These are phyloP conservation scores for Ilyonectria destructans DNA, from an alignment of 2,329 filamentous ascomycete species.

Conservation along the genomic window DNA sequence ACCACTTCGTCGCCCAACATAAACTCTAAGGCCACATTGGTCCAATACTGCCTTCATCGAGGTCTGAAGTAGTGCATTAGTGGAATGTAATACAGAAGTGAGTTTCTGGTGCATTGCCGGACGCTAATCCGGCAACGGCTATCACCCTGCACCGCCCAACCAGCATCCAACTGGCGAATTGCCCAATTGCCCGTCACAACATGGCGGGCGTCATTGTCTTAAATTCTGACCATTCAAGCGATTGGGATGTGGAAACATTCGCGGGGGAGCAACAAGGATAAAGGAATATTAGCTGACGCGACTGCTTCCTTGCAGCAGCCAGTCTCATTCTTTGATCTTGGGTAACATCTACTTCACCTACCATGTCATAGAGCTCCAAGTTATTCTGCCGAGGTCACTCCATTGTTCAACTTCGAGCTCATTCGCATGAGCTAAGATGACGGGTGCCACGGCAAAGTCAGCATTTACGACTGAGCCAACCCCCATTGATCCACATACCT, in stretches of 20 bases:
- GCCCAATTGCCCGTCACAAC: neutral
- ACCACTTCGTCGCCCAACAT: neutral
- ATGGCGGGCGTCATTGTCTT: neutral
- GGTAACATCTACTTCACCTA: neutral
- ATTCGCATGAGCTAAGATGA: neutral
- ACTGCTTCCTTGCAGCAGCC: neutral
- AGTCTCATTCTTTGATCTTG: neutral
- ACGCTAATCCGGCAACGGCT: slow-evolving; percentile 17
- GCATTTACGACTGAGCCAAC: slow-evolving; percentile 42
- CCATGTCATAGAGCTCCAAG: neutral
- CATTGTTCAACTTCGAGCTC: neutral
- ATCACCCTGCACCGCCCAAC: neutral
- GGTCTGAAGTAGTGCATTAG: slow-evolving; percentile 3
- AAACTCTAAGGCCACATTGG: neutral
- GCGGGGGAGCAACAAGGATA: neutral
- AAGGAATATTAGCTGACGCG: neutral
- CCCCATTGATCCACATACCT: slow-evolving; percentile 62
- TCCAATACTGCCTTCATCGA: neutral
- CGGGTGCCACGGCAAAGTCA: slow-evolving; percentile 40
- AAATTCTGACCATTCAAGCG: neutral
- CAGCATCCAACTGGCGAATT: neutral
- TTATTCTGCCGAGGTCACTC: neutral
- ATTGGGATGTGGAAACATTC: neutral
- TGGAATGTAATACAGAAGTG: neutral
- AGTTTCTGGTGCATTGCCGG: slow-evolving; percentile 15